These are phyloP conservation scores for Kondoa malvinella DNA, from an alignment of 768 basidiomycete genomes.

Conservation along the genomic window DNA sequence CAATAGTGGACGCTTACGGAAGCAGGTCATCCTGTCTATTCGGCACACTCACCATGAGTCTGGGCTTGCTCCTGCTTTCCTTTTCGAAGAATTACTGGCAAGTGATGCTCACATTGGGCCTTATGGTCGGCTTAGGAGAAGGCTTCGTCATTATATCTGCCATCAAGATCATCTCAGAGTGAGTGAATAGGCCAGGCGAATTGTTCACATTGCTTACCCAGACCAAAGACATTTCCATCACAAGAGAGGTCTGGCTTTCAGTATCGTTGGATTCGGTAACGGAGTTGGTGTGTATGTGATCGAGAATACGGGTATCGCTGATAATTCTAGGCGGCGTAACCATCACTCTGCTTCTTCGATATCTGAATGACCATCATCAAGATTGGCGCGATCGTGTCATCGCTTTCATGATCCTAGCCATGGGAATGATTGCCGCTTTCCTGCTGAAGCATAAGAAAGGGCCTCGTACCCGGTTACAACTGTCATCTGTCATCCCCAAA, in stretches of 20 bases:
- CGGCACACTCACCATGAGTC: background rate
- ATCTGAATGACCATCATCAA: background rate
- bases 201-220: too few relatives aligned
- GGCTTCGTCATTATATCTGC: too few relatives aligned
- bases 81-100: background rate
- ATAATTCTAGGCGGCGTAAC: background rate
- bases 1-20: background rate
- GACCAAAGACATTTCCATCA: too few relatives aligned
- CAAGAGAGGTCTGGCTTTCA: too few relatives aligned
- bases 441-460: background rate
- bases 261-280: too few relatives aligned
- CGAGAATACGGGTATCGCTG: too few relatives aligned
- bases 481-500: background rate
- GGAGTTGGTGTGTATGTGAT: too few relatives aligned
- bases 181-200: too few relatives aligned
- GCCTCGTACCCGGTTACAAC: background rate
- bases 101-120: background rate
- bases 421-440: background rate
- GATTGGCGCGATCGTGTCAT: background rate
- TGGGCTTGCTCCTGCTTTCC: background rate
- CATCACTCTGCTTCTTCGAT: background rate
- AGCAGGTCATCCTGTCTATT: background rate
- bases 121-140: too few relatives aligned
- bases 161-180: too few relatives aligned
- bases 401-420: background rate